Evolutionary conservation across 2,329 filamentous ascomycete genomes (phyloP).

Genomic region (Nigrospora osmanthi): DNA sequence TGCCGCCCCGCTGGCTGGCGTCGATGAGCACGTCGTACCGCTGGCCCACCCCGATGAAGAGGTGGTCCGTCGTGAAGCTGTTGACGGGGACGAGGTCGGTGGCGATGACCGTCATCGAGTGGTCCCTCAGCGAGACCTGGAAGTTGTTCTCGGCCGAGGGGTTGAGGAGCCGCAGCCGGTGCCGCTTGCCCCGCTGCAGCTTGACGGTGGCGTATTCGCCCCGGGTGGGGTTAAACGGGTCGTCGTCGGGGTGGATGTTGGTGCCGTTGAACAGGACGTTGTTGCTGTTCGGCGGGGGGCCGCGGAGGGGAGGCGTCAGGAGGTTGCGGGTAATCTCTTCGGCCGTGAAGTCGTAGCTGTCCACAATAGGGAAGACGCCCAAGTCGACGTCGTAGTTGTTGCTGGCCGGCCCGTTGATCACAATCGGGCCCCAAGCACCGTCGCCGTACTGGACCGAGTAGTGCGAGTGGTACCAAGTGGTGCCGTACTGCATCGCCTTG

Average conservation of each 20-base stretch:
- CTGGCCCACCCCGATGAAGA: constrained; percentile 42
- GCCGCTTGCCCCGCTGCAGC: constrained; percentile 34
- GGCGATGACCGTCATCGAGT: constrained; percentile 40
- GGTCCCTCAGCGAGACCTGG: constrained; percentile 39
- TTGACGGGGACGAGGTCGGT: constrained; percentile 43
- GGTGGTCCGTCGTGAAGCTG: constrained; percentile 37
- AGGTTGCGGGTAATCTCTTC: constrained; percentile 14
- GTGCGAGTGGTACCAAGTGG: constrained; percentile 29
- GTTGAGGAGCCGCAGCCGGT: constrained; percentile 43
- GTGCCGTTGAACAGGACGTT: constrained; percentile 40
- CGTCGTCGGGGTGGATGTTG: constrained; percentile 17
- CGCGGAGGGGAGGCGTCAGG: background rate
- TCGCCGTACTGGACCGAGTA: constrained; percentile 42
- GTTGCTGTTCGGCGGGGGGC: constrained; percentile 21
- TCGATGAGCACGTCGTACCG: constrained; percentile 40
- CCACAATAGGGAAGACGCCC: constrained; percentile 37
- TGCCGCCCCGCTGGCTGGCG: constrained; percentile 19
- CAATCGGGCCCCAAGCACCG: constrained; percentile 41
- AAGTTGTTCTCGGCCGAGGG: constrained; percentile 40
- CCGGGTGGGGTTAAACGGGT: constrained; percentile 8
- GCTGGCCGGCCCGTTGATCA: constrained; percentile 39
- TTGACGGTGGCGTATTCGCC: constrained; percentile 25
- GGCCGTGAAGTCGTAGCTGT: constrained; percentile 36
- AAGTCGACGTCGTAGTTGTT: constrained; percentile 46
- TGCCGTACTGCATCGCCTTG: constrained; percentile 26